A percentile compares a stretch with the other conserved stretches of the same genome.
Conservation (phyloP, 805 yeast species). For the Torulaspora delbrueckii region DNA sequence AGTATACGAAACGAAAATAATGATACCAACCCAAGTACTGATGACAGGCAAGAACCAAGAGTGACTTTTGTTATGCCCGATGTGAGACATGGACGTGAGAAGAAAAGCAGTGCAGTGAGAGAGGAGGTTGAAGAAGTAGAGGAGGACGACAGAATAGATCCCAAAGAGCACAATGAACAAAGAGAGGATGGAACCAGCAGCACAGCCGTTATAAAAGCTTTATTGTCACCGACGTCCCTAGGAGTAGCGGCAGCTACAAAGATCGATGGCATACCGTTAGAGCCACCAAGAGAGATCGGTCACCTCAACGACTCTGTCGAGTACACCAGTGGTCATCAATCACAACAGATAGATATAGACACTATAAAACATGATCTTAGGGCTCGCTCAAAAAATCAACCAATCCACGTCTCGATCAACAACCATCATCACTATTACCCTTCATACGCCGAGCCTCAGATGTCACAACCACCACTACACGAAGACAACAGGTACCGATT, state of each 20-base stretch:
- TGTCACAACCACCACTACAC: slow-evolving; percentile 1
- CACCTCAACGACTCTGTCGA: neutral
- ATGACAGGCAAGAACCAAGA: neutral
- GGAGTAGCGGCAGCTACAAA: slow-evolving; percentile 31
- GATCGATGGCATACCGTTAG: slow-evolving; percentile 14
- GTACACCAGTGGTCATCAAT: neutral
- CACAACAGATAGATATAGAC: slow-evolving; percentile 4
- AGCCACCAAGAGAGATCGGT: neutral
- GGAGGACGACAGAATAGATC: slow-evolving; percentile 2
- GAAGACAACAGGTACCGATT: slow-evolving; percentile 35
- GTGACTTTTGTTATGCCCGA: slow-evolving; percentile 6
- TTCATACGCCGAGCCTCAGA: neutral
- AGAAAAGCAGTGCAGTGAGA: neutral
- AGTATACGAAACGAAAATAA: neutral
- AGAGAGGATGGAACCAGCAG: slow-evolving; percentile 7
- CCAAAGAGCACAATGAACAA: neutral
- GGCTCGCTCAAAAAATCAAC: slow-evolving; percentile 14
- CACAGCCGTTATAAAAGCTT: slow-evolving; percentile 20
- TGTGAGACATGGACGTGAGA: neutral
- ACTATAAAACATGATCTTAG: slow-evolving; percentile 16
- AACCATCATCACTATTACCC: slow-evolving; percentile 26
- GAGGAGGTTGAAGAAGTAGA: slow-evolving; percentile 1
- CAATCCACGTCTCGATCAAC: slow-evolving; percentile 29
- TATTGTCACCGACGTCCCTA: slow-evolving; percentile 29
- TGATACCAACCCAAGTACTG: neutral